Conservation (phyloP, 345 rosid genomes). For the Euphorbia tirucalli region DNA sequence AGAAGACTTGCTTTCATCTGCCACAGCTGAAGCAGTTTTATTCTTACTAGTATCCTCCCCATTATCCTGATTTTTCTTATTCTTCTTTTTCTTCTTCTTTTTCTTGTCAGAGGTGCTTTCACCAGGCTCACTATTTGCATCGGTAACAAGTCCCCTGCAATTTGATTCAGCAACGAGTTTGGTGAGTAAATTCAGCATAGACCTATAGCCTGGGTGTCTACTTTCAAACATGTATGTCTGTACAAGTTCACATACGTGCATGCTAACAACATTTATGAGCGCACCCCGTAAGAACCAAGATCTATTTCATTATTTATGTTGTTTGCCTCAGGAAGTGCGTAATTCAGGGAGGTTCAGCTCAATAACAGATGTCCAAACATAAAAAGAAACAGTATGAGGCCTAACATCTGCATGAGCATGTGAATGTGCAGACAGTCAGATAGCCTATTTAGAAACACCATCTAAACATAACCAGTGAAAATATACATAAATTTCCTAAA, state of each 20-base stretch:
- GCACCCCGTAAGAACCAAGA: neutral
- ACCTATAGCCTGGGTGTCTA: neutral
- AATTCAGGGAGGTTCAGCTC: too few relatives aligned
- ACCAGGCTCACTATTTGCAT: conserved; percentile 28
- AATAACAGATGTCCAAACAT: neutral
- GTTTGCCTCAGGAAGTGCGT: too few relatives aligned
- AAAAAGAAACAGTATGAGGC: too few relatives aligned
- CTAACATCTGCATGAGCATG: neutral
- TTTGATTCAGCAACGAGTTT: conserved; percentile 16
- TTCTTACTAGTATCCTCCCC: conserved; percentile 22
- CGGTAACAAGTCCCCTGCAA: conserved; percentile 33
- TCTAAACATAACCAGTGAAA: neutral
- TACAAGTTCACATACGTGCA: neutral
- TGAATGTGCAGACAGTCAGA: neutral
- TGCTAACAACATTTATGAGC: neutral
- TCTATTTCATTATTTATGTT: neutral
- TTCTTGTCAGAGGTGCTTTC: conserved; percentile 50
- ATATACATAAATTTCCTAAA: neutral
- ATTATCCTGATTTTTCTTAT: conserved; percentile 49
- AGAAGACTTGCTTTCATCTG: conserved; percentile 32
- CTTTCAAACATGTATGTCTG: neutral
- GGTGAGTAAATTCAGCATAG: conserved; percentile 6
- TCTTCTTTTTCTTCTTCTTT: conserved; percentile 65
- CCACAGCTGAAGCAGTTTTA: conserved; percentile 30
- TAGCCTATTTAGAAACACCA: neutral